Conservation (phyloP, 306 rosid species). For the Inga oerstediana region DNA sequence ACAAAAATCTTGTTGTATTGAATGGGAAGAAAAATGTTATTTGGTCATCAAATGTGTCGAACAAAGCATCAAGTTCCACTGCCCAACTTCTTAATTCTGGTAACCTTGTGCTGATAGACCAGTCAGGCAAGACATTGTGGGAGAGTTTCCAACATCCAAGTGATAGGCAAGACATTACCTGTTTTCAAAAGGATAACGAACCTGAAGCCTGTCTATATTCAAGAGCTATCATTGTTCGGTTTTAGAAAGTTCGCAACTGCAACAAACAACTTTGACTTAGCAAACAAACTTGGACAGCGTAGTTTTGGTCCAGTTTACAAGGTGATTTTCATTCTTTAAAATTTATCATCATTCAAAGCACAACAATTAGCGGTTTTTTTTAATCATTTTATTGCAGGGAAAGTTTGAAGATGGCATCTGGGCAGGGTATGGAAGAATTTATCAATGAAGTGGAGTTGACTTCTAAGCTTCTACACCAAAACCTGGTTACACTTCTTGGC, state of each 20-base stretch:
- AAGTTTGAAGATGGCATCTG: too few relatives aligned
- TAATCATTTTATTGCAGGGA: too few relatives aligned
- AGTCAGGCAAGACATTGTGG: conserved; percentile 4
- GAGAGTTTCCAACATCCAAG: conserved; percentile 41
- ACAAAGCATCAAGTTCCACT: neutral
- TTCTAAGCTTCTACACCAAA: too few relatives aligned
- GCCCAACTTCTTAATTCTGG: conserved; percentile 40
- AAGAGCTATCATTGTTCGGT: too few relatives aligned
- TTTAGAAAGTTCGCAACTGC: neutral
- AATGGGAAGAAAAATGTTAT: conserved; percentile 23
- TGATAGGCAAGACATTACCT: conserved; percentile 20
- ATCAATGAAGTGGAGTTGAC: too few relatives aligned
- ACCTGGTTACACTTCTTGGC: too few relatives aligned
- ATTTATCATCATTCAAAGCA: too few relatives aligned
- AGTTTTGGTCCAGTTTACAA: neutral
- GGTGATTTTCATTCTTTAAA: neutral
- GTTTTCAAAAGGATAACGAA: neutral
- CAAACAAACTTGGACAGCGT: neutral
- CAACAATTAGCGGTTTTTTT: too few relatives aligned
- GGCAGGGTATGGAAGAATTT: too few relatives aligned
- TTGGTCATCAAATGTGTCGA: conserved; percentile 42
- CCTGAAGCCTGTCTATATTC: too few relatives aligned
- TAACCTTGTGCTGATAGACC: conserved; percentile 31
- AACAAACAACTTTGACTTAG: conserved; percentile 27
- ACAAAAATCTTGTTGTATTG: conserved; percentile 33